Base-by-base conservation (phyloP, 2,329 filamentous ascomycete species). In the Ceratocystis harringtonii region DNA sequence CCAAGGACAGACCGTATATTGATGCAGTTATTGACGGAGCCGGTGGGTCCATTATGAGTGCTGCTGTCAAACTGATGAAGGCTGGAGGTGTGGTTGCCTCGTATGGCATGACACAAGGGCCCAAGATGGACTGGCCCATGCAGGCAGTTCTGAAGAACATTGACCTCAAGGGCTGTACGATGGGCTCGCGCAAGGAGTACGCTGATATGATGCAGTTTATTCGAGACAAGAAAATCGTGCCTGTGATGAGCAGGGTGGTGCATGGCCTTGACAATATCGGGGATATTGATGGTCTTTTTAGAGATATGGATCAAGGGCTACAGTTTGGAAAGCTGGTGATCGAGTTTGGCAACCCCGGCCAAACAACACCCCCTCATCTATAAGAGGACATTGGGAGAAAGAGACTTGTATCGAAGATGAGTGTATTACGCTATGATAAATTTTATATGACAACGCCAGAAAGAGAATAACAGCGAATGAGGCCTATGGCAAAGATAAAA, bases 311-410 rank as follows among this genome's bases (percentile, higher is more conserved):
- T 73, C 82, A 84, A 5, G 90, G 87, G 0, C 85, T 78, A 68
- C 92, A 97, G 75, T 96, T 97, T 78, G 94, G 92, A 10, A 97
- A 97, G 76, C 75, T 97, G 70, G 90, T 96, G 1, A 83, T 96
- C 69, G 83, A 89, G 70, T 81, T 92, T 70, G 79, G 73, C n/a
- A 68, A 71, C 0, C 69, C 71, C 12, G 73, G 70, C 4, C 74
- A 72, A 12, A 69, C 69, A 2, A 65, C 71, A 19, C 28, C 25
- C 8, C 22, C 12, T 30, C 22, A 25, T 17, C 41, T 43, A 2
- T 44, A n/a, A 19, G 17, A 17, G 52, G 4, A 2, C 8, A 12
- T 5, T 5, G 12, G 12, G 15, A 19, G 17, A 4, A 30, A 36
- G 15, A 58, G 22, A 17, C 28, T 30, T 58, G 25, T 58, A 12